A percentile compares a stretch with the other conserved stretches of the same genome.
Conservation (phyloP, 2,329 filamentous ascomycete genomes). For the Blumeriella jaapii region DNA sequence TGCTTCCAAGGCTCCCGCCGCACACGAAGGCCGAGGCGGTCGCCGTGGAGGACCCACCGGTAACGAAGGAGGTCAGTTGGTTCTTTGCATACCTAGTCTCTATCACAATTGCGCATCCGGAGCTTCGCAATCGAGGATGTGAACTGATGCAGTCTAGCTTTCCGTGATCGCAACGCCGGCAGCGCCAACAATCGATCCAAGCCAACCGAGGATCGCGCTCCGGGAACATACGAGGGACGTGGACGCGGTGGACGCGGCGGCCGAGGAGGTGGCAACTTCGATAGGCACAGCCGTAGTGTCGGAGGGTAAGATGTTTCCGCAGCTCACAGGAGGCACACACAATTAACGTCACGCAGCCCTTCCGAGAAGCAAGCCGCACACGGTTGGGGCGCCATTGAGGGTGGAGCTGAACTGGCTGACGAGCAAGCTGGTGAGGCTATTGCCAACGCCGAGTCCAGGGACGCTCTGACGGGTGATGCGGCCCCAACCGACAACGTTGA, state of each 20-base stretch:
- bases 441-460: slow-evolving; percentile 74
- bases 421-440: slow-evolving; percentile 87
- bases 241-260: slow-evolving; percentile 30
- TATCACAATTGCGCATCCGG: background rate
- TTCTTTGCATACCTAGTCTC: background rate
- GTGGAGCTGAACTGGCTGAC: slow-evolving; percentile 75
- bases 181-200: slow-evolving; percentile 72
- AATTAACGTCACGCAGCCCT: slow-evolving; percentile 39
- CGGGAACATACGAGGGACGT: slow-evolving; percentile 52
- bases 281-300: slow-evolving; percentile 28
- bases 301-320: slow-evolving; percentile 20
- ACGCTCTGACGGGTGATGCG: slow-evolving; percentile 39
- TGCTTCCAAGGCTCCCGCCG: slow-evolving; percentile 25
- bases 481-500: slow-evolving; percentile 27
- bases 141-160: no score
- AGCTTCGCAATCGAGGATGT: background rate
- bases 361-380: slow-evolving; percentile 81
- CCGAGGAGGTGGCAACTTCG: slow-evolving; percentile 25
- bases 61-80: slow-evolving; percentile 74
- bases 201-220: slow-evolving; percentile 55
- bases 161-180: slow-evolving; percentile 79
- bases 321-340: background rate
- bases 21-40: slow-evolving; percentile 19
- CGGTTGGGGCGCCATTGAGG: slow-evolving; percentile 78
- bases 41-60: slow-evolving; percentile 50